Evolutionary conservation across 441 rosid genomes (phyloP), one percentile per base, ranked within the genome.

Genomic region (Erodium moschatum): DNA sequence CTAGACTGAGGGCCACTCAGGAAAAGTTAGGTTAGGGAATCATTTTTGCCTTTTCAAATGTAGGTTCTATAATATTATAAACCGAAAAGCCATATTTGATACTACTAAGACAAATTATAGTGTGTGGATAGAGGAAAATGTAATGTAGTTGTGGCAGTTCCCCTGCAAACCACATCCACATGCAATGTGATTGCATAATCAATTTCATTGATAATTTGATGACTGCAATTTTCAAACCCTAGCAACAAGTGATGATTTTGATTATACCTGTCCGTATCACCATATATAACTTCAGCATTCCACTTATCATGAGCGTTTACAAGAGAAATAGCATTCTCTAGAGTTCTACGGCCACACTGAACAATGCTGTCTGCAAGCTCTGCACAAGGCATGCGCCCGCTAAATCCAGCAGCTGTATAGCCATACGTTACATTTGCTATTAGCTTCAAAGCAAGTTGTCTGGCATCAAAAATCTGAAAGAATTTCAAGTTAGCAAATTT

Each of bases 311-410:
- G 84, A 72, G 85, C 86, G 81, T 86, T 87, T 71, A 91, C 87
- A 63, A 84, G 82, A 19, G 90, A 81, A 74, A 94, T 91, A 75
- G 99, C 98, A 70, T 78, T 89, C 74, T 93, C 98, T 64, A 90
- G 87, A 38, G 97, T 93, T 78, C 84, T 79, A 72, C 98, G 98
- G 74, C 98, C 97, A 83, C 97, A 90, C 70, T 93, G 97, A 76
- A 93, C 98, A 67, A 93, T 93, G 71, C 97, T 93, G 79, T 93
- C 98, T 62, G 98, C 97, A 86, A 93, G 87, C 87, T 93, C 97
- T 50, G 97, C 96, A 85, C 97, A 93, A 50, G 98, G 98, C 98
- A 93, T 93, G 73, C 97, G 97, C 68, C 97, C 98, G 76, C 98
- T 94, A 81, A 91, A 94, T 73, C 98, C 98, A 81, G 97, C 97